Evolutionary conservation across 805 yeast species (phyloP).

Genomic region (Metahyphopichia silvanorum): DNA sequence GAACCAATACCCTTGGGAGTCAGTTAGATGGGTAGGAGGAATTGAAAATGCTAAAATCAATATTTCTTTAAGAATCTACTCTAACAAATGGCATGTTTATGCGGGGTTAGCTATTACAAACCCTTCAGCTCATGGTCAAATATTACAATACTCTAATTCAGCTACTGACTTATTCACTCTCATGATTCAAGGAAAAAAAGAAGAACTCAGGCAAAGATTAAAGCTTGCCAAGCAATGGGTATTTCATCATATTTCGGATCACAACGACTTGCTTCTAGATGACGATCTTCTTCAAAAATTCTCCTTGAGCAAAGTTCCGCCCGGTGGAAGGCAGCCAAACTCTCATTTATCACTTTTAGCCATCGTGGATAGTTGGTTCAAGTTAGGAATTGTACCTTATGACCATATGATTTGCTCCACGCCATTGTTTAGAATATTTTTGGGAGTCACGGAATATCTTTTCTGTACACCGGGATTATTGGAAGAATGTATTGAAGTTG

Average conservation of each 20-base stretch:
- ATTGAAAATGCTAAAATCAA: conserved; percentile 94
- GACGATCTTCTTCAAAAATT: conserved; percentile 76
- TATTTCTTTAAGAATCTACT: conserved; percentile 83
- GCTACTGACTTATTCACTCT: conserved; percentile 79
- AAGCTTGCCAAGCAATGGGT: conserved; percentile 68
- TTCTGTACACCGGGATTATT: conserved; percentile 80
- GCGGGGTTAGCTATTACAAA: conserved; percentile 97
- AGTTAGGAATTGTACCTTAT: conserved; percentile 82
- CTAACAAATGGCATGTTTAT: conserved; percentile 97
- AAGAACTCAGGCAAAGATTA: conserved; percentile 58
- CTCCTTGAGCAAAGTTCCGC: conserved; percentile 70
- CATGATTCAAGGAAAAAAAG: conserved; percentile 67
- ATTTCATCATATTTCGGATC: conserved; percentile 59
- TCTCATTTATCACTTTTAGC: conserved; percentile 87
- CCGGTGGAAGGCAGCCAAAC: conserved; percentile 68
- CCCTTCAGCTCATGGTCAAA: conserved; percentile 90
- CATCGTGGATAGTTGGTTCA: conserved; percentile 92
- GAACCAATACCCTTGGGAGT: conserved; percentile 89
- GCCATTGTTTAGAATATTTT: conserved; percentile 83
- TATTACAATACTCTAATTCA: conserved; percentile 83
- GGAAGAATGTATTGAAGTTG: conserved; percentile 76
- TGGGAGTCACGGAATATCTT: conserved; percentile 90
- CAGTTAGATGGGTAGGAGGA: conserved; percentile 86
- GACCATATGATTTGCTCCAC: conserved; percentile 97
- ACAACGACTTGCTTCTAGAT: conserved; percentile 66